Percentiles rank a stretch among this genome's conserved stretches.
Conservation (phyloP, 495 filamentous ascomycete genomes). For the Rhizodiscina lignyota region DNA sequence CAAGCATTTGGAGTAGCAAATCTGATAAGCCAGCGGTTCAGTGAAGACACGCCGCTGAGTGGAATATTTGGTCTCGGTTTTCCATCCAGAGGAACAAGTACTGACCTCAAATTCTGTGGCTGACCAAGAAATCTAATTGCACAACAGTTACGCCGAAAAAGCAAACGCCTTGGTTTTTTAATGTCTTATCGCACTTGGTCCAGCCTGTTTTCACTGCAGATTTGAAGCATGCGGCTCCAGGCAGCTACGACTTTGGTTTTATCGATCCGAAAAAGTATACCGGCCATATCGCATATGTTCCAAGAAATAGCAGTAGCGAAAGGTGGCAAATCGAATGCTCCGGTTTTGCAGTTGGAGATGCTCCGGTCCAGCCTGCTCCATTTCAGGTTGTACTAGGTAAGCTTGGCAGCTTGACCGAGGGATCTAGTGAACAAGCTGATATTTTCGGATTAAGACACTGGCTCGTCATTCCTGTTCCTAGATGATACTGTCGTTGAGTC, state of each 20-base stretch:
- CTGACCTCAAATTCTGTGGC: too few species aligned
- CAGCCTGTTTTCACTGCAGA: constrained; percentile 49
- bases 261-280: constrained; percentile 47
- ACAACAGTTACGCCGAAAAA: constrained; percentile 46
- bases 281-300: constrained; percentile 42
- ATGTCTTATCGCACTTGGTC: constrained; percentile 39
- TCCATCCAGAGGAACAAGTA: too few species aligned
- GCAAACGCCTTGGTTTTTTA: constrained; percentile 61
- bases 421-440: constrained; percentile 17
- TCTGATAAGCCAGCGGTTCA: constrained; percentile 42
- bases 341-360: constrained; percentile 45
- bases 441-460: constrained; percentile 44
- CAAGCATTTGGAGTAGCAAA: constrained; percentile 59
- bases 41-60: constrained; percentile 39
- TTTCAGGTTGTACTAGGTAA: too few species aligned
- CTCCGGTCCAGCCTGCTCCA: too few species aligned
- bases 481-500: constrained; percentile 33
- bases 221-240: constrained; percentile 46
- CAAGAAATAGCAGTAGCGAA: constrained; percentile 40
- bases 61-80: constrained; percentile 64
- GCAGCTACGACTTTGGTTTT: constrained; percentile 60
- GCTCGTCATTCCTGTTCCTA: constrained; percentile 56
- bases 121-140: too few species aligned
- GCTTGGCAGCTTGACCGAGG: too few species aligned
- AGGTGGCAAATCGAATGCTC: constrained; percentile 55